Evolutionary conservation across 129 eudicot genomes (phyloP), one percentile per base, ranked within the genome.

Genomic region (Rutidosis leptorrhynchoides): DNA sequence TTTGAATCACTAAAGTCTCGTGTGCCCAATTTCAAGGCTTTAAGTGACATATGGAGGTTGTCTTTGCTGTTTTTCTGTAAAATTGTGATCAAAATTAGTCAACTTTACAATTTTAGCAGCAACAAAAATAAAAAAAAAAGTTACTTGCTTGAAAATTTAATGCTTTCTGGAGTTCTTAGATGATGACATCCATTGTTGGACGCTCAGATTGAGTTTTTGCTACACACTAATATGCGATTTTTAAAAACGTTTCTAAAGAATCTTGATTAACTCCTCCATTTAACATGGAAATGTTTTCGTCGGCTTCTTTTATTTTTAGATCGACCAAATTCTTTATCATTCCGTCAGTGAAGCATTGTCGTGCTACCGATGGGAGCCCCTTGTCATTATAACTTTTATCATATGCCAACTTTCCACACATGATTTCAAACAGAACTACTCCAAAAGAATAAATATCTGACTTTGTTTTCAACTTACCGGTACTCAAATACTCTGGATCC

Each of bases 371-470:
- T 23, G 59, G 27, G 23, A 54, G 59, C 59, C 59, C 59, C 26
- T 54, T 22, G 15, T 61, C 14, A 61, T 32, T 15, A 19, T 49
- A 49, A 49, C 21, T 17, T 49, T 17, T 15, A 49, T 55, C 28
- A 24, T 55, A 55, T 4, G 55, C 55, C 55, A 49, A 49, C 55
- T 20, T 17, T 15, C 55, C 55, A 49, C 55, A 49, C 55, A 49
- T 49, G 55, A 49, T 17, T 49, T 49, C 55, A 49, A 49, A 49
- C 11, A 49, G 11, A 17, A 49, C 55, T 55, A 55, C 29, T 23
- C 61, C 30, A 14, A 55, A 55, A 60, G 42, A 60, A 26, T 60
- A 30, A 60, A 60, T 28, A 60, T 30, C 23, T 60, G 46, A 37
- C 19, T 60, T 49, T 17, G 24, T 49, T 20, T 49, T 49, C 55